Conservation (phyloP, 495 filamentous ascomycete species). For the Tuber borchii region DNA sequence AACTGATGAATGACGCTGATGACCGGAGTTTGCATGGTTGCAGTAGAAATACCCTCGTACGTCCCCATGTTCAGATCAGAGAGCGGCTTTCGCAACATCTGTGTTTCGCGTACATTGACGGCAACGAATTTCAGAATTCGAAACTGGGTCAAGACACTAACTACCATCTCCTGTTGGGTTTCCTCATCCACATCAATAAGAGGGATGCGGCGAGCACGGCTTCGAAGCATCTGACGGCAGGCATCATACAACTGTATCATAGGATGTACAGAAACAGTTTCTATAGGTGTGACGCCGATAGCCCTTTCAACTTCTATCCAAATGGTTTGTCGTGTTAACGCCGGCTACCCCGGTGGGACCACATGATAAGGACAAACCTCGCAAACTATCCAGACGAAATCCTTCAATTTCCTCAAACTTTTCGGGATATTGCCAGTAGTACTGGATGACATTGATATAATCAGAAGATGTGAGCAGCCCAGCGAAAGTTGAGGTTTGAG, state of each 20-base stretch:
- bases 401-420: slow-evolving; percentile 83
- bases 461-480: slow-evolving; percentile 92
- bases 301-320: slow-evolving; percentile 82
- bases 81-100: slow-evolving; percentile 80
- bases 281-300: slow-evolving; percentile 80
- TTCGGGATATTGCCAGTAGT: slow-evolving; percentile 97
- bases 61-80: slow-evolving; percentile 80
- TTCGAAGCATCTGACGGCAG: slow-evolving; percentile 87
- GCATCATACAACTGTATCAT: slow-evolving; percentile 87
- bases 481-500: slow-evolving; percentile 84
- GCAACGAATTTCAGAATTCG: slow-evolving; percentile 97
- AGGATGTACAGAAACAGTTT: slow-evolving; percentile 93
- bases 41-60: slow-evolving; percentile 70
- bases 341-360: background rate
- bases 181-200: slow-evolving; percentile 93
- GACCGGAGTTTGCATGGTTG: slow-evolving; percentile 85
- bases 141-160: slow-evolving; percentile 96
- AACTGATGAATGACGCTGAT: slow-evolving; percentile 94
- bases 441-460: slow-evolving; percentile 98
- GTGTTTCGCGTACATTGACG: slow-evolving; percentile 88
- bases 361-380: slow-evolving; percentile 55
- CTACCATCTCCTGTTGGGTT: slow-evolving; percentile 83
- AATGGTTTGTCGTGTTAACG: slow-evolving; percentile 5
- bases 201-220: slow-evolving; percentile 85
- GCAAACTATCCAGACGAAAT: slow-evolving; percentile 85